Evolutionary conservation across 805 yeast species (phyloP), one percentile per base, ranked within the genome.

Genomic region (Saturnispora halmiae): DNA sequence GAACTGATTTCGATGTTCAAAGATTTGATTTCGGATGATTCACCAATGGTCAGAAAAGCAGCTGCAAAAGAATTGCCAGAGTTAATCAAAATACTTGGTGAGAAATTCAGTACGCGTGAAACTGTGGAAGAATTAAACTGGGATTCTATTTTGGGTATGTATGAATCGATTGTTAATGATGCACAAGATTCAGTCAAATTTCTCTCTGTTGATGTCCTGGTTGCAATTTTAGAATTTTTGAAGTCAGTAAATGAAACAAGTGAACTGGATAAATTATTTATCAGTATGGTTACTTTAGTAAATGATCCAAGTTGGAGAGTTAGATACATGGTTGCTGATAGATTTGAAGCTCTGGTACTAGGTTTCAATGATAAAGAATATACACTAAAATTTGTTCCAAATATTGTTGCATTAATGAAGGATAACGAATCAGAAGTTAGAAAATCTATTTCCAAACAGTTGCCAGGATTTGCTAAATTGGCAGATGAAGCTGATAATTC

Each of bases 361-460:
- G 77, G 76, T 49, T 79, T 88, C 54, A 67, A 69, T 50, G 67
- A 70, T 46, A 69, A 74, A 37, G 75, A 72, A 30, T 64, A 68
- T 24, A 80, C 77, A 48, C 67, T 79, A 53, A 70, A 69, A 30
- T 70, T 81, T 47, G 75, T 79, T 36, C 79, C 79, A 31, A 82
- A 87, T 34, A 80, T 90, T 57, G 70, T 86, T 45, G 58, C 73
- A 28, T 70, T 90, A 46, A 79, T 90, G 75, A 82, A 81, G 53
- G 99, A 92, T 64, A 77, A 79, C 48, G 98, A 92, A 68, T 94
- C 95, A 37, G 99, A 88, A 66, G 98, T 94, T 34, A 78, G 97
- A 63, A 86, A 88, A 52, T 96, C 96, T 7, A 76, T 88, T 49
- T 84, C 96, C 16, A 85, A 85, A 58, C 96, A 92, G 60, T 72